Base-by-base conservation (phyloP, 305 asterid genomes). In the Fraxinus sp. region DNA sequence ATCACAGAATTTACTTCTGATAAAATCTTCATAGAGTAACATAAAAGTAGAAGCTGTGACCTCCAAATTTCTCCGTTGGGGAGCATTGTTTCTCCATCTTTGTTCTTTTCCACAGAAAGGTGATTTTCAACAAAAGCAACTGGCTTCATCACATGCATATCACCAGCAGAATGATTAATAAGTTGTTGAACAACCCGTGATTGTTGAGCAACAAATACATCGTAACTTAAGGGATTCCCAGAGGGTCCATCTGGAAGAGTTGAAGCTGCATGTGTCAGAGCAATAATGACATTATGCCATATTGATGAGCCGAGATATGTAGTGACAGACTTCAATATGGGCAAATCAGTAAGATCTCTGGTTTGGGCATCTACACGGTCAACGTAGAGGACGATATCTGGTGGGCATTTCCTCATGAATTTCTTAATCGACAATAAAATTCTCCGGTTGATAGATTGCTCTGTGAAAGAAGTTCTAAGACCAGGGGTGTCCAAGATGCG, bases 401-500 rank as follows among this genome's bases (percentile, higher is more conserved):
- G 96, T 43, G 92, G 89, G 83, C 75, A 77, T 86, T 87, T 94
- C 83, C 73, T 86, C 84, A 90, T 91, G 77, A 78, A 14, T 81
- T 89, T 94, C 90, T 93, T 91, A 70, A 95, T 89, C 1, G 95
- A 91, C 36, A 77, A 79, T 75, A 95, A 81, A 52, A 84, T 80
- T 77, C 85, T 94, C 22, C 88, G 83, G 83, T 94, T 95, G 80
- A 77, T 64, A 70, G 90, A 84, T 79, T 89, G 91, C 39, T 93
- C 98, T 10, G 1, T 36, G 11, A 75, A 70, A 86, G 91, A 89
- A 84, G 89, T 79, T 80, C 91, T 88, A 18, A 95, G 90, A 79
- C 99, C 99, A 33, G 99, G 99, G 72, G 98, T 95, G 87, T 95
- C 99, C 14, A 95, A 86, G 81, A 92, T 80, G 78, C 85, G 91